phyloP scores from a whole-genome alignment of 768 basidiomycete genomes.

The Podaxis sp. region DNA sequence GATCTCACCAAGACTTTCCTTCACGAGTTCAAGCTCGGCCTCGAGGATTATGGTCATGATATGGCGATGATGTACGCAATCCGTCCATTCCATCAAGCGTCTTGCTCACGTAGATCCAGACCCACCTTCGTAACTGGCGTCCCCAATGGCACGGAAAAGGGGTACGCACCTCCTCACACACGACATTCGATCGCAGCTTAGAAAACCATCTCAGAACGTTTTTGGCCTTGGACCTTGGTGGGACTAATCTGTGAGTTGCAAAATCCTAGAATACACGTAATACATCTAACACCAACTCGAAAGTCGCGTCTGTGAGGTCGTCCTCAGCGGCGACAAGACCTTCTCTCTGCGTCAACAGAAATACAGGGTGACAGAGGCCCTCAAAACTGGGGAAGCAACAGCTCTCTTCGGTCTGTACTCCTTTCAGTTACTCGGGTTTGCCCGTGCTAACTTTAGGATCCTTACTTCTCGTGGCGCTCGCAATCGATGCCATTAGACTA shows the following conservation, averaged over 20 bases:
- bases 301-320: constrained; percentile 94
- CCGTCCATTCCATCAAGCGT: neutral
- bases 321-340: constrained; percentile 84
- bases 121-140: constrained; percentile 96
- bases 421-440: constrained; percentile 13
- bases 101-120: constrained; percentile 37
- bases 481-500: constrained; percentile 62
- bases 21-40: constrained; percentile 73
- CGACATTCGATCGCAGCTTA: constrained; percentile 11
- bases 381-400: constrained; percentile 91
- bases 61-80: constrained; percentile 88
- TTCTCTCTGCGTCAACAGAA: constrained; percentile 94
- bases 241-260: constrained; percentile 86
- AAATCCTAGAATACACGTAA: neutral
- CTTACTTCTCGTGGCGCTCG: constrained; percentile 12
- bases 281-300: constrained; percentile 16
- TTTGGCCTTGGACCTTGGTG: constrained; percentile 94
- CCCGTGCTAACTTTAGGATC: neutral
- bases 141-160: constrained; percentile 91
- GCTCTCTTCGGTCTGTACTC: constrained; percentile 73
- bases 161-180: constrained; percentile 49
- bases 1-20: constrained; percentile 79
- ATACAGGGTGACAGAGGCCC: constrained; percentile 90
- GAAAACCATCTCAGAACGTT: constrained; percentile 67
- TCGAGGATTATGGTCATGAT: constrained; percentile 68